These are phyloP conservation scores for Holtermannia corniformis DNA, from an alignment of 768 basidiomycete species.

Conservation along the genomic window DNA sequence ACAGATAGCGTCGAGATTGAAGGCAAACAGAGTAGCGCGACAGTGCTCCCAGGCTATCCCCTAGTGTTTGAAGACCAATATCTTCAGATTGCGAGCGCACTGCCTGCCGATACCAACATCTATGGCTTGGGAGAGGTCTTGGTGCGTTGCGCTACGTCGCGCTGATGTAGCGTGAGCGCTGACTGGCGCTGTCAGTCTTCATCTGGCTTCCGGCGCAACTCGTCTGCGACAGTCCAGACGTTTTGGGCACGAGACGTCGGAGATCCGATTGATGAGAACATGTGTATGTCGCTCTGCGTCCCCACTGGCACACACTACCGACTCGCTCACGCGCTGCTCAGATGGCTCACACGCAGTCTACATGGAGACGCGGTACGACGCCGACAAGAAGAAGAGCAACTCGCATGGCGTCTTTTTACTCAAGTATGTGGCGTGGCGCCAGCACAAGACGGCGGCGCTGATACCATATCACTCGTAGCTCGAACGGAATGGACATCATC, in stretches of 20 bases:
- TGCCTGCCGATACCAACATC: conserved; percentile 57
- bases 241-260: conserved; percentile 22
- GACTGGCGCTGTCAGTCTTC: no score
- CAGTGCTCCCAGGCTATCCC: conserved; percentile 51
- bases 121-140: conserved; percentile 62
- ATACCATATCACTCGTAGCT: conserved; percentile 15
- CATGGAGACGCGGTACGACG: conserved; percentile 15
- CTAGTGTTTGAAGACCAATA: conserved; percentile 72
- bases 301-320: no score
- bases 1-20: conserved; percentile 50
- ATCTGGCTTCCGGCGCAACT: conserved; percentile 11
- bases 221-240: conserved; percentile 13
- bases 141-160: conserved; percentile 5
- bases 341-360: conserved; percentile 26
- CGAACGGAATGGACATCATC: conserved; percentile 62
- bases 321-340: no score
- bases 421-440: conserved; percentile 35
- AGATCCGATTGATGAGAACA: conserved; percentile 34
- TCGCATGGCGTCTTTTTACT: conserved; percentile 71
- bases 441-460: background rate
- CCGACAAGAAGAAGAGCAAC: conserved; percentile 45
- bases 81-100: conserved; percentile 57
- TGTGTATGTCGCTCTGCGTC: conserved; percentile 10
- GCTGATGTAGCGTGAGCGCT: no score
- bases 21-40: conserved; percentile 45